Conservation (phyloP, 2,329 filamentous ascomycete species). For the Kalaharituber pfeilii region DNA sequence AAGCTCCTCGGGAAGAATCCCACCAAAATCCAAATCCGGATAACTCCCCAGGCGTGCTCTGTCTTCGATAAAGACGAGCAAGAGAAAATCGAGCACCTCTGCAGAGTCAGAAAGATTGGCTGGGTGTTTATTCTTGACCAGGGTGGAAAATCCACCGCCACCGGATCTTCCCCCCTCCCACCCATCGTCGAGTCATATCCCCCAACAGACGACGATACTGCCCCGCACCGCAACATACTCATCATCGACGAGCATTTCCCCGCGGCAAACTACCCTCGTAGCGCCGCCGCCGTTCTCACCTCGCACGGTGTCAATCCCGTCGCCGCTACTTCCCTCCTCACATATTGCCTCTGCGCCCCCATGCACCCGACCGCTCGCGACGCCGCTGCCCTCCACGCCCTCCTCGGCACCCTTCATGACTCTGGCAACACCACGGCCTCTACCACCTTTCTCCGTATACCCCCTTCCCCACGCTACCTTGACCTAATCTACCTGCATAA, state of each 20-base stretch:
- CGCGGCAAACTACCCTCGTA: conserved; percentile 41
- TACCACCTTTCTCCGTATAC: background rate
- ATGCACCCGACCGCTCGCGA: conserved; percentile 36
- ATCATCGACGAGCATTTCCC: conserved; percentile 48
- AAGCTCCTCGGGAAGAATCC: conserved; percentile 39
- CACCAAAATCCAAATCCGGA: conserved; percentile 39
- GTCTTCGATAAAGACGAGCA: conserved; percentile 41
- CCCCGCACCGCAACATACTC: conserved; percentile 33
- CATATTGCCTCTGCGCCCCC: conserved; percentile 43
- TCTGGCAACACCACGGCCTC: conserved; percentile 30
- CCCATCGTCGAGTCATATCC: no score
- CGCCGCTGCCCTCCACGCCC: conserved; percentile 43
- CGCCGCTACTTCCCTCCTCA: conserved; percentile 45
- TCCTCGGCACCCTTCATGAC: conserved; percentile 49
- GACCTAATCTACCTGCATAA: conserved; percentile 27
- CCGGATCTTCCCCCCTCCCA: background rate
- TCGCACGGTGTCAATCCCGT: conserved; percentile 45
- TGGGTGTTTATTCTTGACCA: conserved; percentile 35
- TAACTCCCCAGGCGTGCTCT: conserved; percentile 41
- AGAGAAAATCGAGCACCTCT: conserved; percentile 28
- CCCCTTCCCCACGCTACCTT: background rate
- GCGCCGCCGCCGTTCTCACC: conserved; percentile 40
- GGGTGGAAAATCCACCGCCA: conserved; percentile 34
- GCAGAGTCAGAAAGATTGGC: background rate
- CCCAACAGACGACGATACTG: conserved; percentile 33